Evolutionary conservation across 2,329 filamentous ascomycete genomes (phyloP), one percentile per base, ranked within the genome.

Genomic region (Aspergillus sp.): DNA sequence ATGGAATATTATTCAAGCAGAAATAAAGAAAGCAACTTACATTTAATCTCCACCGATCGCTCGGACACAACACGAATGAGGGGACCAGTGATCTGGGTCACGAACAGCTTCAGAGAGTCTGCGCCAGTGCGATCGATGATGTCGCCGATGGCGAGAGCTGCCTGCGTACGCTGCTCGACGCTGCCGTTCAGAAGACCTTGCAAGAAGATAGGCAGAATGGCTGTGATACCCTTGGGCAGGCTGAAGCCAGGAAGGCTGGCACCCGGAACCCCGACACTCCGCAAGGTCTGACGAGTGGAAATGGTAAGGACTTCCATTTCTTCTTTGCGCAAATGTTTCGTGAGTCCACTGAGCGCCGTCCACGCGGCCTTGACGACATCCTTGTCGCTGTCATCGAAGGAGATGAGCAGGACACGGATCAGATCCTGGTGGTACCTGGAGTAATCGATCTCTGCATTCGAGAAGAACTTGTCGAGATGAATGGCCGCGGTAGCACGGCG

Each of bases 181-280:
- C 90, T 93, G 60, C 95, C 96, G 71, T 99, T 98, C 89, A 99
- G 96, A 66, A 99, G 84, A 78, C 95, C 95, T 74, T 99, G 96
- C 72, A 98, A 78, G 85, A 99, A 98, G 66, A 99, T 98, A 2
- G 96, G 95, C 62, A 99, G 80, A 65, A 99, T 89, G 64, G 95
- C 93, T 72, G 92, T 96, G 82, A 99, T 96, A 63, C 96, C 96
- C 85, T 98, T 99, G 1, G 94, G 95, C 59, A 98, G 81, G 38
- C 82, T 83, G 80, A 99, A 99, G 38, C 95, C 96, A 41, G 92
- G 87, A 50, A 99, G 82, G 70, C 93, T 89, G 42, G 88, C 85
- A 27, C 95, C 95, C 44, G 92, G 81, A 48, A 96, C 91, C 68
- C 96, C 95, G 50, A 98, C 90, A 70, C 94, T 91, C 66, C 91